Percentiles rank a stretch among this genome's conserved stretches.
phyloP scores from a whole-genome alignment of 2,329 filamentous ascomycete species.

The Septoria linicola region DNA sequence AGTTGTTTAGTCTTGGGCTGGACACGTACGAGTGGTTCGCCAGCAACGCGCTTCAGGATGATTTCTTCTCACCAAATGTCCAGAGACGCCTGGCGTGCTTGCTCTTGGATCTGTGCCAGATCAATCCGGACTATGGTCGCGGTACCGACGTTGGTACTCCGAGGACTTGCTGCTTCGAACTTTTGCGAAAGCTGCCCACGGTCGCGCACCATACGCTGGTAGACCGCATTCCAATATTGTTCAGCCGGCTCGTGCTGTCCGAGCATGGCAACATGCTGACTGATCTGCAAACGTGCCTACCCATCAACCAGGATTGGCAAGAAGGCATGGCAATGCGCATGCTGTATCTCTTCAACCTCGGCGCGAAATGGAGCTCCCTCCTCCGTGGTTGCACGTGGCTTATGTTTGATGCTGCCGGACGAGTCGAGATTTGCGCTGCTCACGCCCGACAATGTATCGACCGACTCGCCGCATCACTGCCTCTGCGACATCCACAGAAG shows the following conservation, averaged over 20 bases:
- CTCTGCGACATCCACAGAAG: slow-evolving; percentile 63
- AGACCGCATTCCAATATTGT: slow-evolving; percentile 68
- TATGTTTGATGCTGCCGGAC: slow-evolving; percentile 86
- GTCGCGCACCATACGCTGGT: slow-evolving; percentile 75
- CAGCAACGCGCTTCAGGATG: slow-evolving; percentile 63
- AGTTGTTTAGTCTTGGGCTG: slow-evolving; percentile 64
- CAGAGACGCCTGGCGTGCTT: slow-evolving; percentile 67
- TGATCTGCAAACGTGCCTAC: slow-evolving; percentile 78
- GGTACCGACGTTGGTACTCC: slow-evolving; percentile 51
- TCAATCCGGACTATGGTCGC: slow-evolving; percentile 65
- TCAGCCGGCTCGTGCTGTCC: slow-evolving; percentile 76
- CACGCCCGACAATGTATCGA: slow-evolving; percentile 73
- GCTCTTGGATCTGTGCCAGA: slow-evolving; percentile 67
- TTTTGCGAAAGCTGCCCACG: slow-evolving; percentile 67
- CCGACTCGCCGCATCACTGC: slow-evolving; percentile 64
- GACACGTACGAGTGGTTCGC: slow-evolving; percentile 81
- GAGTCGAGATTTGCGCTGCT: slow-evolving; percentile 61
- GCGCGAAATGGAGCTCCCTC: slow-evolving; percentile 80
- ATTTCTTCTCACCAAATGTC: slow-evolving; percentile 66
- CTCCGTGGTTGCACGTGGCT: slow-evolving; percentile 86
- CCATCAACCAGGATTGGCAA: slow-evolving; percentile 63
- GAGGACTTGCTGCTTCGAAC: slow-evolving; percentile 69
- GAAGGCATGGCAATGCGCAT: slow-evolving; percentile 87
- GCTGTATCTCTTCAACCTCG: slow-evolving; percentile 72
- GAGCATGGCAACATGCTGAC: slow-evolving; percentile 81